phyloP scores from a whole-genome alignment of 768 basidiomycete genomes.

The Asterophora lycoperdoides region DNA sequence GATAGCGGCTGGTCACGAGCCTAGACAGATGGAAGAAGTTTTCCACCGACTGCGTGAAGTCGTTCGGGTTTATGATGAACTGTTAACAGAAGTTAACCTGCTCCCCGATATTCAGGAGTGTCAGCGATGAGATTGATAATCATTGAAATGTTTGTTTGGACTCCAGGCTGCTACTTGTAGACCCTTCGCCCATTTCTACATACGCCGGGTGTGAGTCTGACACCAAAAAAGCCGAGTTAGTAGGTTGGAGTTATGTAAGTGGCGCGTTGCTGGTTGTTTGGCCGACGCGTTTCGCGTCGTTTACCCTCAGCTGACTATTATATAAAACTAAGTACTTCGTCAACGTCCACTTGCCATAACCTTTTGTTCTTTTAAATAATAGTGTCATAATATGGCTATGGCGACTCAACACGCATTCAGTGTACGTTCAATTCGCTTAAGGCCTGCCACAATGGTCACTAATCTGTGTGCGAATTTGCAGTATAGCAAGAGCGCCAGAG shows the following conservation, averaged over 20 bases:
- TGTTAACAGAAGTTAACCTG: constrained; percentile 77
- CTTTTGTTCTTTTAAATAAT: not conserved
- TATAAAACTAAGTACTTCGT: too few species aligned
- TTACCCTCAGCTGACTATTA: too few species aligned
- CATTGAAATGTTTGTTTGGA: too few species aligned
- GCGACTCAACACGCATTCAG: constrained; percentile 16
- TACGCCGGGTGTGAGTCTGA: too few species aligned
- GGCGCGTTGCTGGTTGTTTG: constrained; percentile 13
- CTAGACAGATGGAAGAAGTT: constrained; percentile 95
- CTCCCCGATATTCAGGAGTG: constrained; percentile 48
- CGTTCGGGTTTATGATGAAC: constrained; percentile 85
- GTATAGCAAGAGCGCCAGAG: constrained; percentile 71
- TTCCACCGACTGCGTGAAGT: constrained; percentile 93
- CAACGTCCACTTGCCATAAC: too few species aligned
- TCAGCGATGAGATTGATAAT: not conserved
- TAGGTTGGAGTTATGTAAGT: too few species aligned
- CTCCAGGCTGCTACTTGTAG: constrained; percentile 1
- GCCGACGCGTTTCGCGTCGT: constrained; percentile 8
- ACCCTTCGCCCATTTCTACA: constrained; percentile 27
- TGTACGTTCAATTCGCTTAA: constrained; percentile 10
- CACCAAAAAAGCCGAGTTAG: not conserved
- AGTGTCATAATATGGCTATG: constrained; percentile 5
- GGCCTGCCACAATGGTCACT: not conserved
- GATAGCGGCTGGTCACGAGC: too few species aligned
- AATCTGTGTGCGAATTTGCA: constrained; percentile 21